Conservation (phyloP, 768 basidiomycete genomes). For the Tubosaeta sp. region DNA sequence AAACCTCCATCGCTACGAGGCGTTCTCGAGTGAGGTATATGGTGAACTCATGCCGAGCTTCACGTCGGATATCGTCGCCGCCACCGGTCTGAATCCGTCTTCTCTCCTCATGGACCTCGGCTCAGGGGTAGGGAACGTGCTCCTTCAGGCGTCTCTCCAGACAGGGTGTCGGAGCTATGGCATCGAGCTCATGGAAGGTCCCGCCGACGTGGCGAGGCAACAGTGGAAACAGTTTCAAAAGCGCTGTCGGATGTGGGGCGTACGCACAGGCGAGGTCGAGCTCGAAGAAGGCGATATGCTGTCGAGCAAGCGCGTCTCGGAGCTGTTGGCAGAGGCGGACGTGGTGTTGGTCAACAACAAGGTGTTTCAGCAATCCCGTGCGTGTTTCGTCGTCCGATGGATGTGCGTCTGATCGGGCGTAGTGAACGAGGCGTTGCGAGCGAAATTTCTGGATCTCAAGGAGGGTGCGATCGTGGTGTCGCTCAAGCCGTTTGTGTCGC, state of each 20-base stretch:
- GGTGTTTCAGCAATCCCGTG: slow-evolving; percentile 70
- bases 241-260: slow-evolving; percentile 89
- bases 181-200: slow-evolving; percentile 72
- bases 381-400: slow-evolving; percentile 30
- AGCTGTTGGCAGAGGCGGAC: slow-evolving; percentile 76
- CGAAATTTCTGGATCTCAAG: slow-evolving; percentile 91
- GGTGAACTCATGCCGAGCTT: slow-evolving; percentile 86
- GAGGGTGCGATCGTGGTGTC: slow-evolving; percentile 90
- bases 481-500: slow-evolving; percentile 78
- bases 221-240: slow-evolving; percentile 72
- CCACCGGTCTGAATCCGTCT: slow-evolving; percentile 46
- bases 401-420: not conserved
- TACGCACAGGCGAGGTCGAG: slow-evolving; percentile 70
- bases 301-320: slow-evolving; percentile 56
- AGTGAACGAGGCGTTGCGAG: slow-evolving; percentile 86
- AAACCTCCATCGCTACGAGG: slow-evolving; percentile 72
- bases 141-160: slow-evolving; percentile 77
- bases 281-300: slow-evolving; percentile 87
- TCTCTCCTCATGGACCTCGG: slow-evolving; percentile 82
- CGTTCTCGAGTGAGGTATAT: slow-evolving; percentile 82
- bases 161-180: slow-evolving; percentile 76
- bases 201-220: slow-evolving; percentile 72
- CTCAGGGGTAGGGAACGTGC: slow-evolving; percentile 82
- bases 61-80: slow-evolving; percentile 48
- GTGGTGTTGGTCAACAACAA: slow-evolving; percentile 91